Evolutionary conservation across 495 filamentous ascomycete genomes (phyloP), one percentile per base, ranked within the genome.

Genomic region (Pseudevernia furfuracea): DNA sequence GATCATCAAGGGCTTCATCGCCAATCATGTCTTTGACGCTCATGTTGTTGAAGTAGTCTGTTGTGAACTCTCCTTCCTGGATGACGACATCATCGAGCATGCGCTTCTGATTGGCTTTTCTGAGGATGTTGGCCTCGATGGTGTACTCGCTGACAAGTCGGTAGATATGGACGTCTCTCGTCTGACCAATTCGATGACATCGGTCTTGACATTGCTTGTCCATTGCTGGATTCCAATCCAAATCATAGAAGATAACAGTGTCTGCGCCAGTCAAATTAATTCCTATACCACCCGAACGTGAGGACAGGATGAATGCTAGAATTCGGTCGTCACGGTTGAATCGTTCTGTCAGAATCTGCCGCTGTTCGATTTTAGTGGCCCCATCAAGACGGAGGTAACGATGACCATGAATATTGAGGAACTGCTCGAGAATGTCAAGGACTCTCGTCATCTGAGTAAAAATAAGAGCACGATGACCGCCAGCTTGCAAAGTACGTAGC

Each of bases 401-500:
- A 74, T 97, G 90, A 1, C 92, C 92, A 70, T 97, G 94, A 63
- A 99, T 97, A 74, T 97, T 97, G 71, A 99, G 85, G 72, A 97
- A 99, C 63, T 92, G 92, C 70, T 99, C 95, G 23, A 99, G 82
- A 64, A 99, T 94, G 75, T 99, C 92, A 8, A 99, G 85, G 68
- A 97, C 94, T 73, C 93, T 96, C 34, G 95, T 97, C 95, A 99
- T 99, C 70, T 99, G 95, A 3, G 95, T 97, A 77, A 99, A 99
- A 74, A 99, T 97, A 38, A 99, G 78, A 7, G 91, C 93, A 9
- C 95, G 89, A 71, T 97, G 94, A 21, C 92, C 91, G 60, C 90
- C 91, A 10, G 89, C 85, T 75, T 97, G 92, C 1, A 97, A 81
- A 59, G 89, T 85, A 28, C 94, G 88, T 36, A 99, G 83, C 12